A percentile compares a stretch with the other conserved stretches of the same genome.
phyloP scores from a whole-genome alignment of 2,329 filamentous ascomycete genomes.

The Microdochium paspali region DNA sequence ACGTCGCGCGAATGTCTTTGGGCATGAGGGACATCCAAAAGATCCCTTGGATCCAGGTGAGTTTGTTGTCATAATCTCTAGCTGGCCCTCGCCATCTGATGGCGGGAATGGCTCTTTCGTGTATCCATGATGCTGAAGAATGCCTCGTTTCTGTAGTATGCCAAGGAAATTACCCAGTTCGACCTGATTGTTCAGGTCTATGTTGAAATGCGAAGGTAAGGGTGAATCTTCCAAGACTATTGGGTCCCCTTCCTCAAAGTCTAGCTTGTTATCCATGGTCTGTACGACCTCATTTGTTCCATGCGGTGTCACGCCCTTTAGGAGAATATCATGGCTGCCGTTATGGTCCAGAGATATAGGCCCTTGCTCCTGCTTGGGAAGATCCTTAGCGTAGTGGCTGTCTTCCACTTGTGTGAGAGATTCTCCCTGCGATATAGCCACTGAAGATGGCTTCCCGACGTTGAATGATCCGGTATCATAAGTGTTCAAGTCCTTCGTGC shows the following conservation, averaged over 20 bases:
- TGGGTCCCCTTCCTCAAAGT: slow-evolving; percentile 1
- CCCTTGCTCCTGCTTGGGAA: neutral
- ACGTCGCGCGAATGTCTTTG: slow-evolving; percentile 35
- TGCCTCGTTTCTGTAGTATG: slow-evolving; percentile 11
- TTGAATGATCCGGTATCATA: too few relatives aligned
- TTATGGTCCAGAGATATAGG: neutral
- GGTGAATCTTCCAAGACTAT: neutral
- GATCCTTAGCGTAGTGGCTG: neutral
- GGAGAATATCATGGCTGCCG: neutral
- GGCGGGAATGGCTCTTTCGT: slow-evolving; percentile 10
- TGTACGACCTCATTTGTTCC: neutral
- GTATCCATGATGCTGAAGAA: slow-evolving; percentile 13
- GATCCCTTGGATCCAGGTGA: neutral
- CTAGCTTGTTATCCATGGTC: neutral
- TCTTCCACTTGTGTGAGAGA: neutral
- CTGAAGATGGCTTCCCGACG: too few relatives aligned
- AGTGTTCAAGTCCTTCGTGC: too few relatives aligned
- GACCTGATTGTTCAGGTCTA: slow-evolving; percentile 7
- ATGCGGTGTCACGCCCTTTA: neutral
- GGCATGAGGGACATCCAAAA: slow-evolving; percentile 27
- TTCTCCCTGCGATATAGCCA: neutral
- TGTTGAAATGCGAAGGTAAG: neutral
- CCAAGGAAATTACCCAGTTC: slow-evolving; percentile 12
- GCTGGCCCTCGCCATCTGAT: slow-evolving; percentile 7
- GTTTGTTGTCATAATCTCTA: neutral